Conservation (phyloP, 257 asterid species). For the Marsdenia floribunda region DNA sequence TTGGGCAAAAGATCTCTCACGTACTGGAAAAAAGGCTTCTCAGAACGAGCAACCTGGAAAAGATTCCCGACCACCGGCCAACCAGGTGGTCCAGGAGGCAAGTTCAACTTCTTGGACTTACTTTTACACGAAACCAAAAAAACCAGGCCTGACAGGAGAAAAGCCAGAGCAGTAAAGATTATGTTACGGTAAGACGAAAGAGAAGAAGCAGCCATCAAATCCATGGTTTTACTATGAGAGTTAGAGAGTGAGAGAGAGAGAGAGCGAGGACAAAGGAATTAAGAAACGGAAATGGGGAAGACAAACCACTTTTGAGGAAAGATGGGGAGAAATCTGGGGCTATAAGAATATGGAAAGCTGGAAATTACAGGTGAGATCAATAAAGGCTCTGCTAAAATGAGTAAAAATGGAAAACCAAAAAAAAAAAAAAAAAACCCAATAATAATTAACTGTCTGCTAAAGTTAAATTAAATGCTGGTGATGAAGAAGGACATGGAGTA, state of each 20-base stretch:
- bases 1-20: slow-evolving; percentile 53
- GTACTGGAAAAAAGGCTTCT: slow-evolving; percentile 67
- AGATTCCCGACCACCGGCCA: slow-evolving; percentile 84
- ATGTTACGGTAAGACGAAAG: slow-evolving; percentile 52
- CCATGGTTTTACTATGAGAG: slow-evolving; percentile 28
- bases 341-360: slow-evolving; percentile 18
- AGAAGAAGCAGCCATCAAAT: slow-evolving; percentile 32
- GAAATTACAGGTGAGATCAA: slow-evolving; percentile 26
- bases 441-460: slow-evolving; percentile 6
- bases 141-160: slow-evolving; percentile 42
- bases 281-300: not conserved
- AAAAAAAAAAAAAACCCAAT: not conserved
- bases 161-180: slow-evolving; percentile 54
- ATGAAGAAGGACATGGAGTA: no score
- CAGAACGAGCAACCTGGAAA: slow-evolving; percentile 79
- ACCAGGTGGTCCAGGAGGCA: slow-evolving; percentile 95
- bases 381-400: slow-evolving; percentile 2
- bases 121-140: slow-evolving; percentile 41
- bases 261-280: not conserved
- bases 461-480: no score
- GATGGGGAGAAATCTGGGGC: slow-evolving; percentile 1
- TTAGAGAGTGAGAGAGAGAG: not conserved
- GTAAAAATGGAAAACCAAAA: not conserved
- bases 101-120: slow-evolving; percentile 41
- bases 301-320: not conserved